Evolutionary conservation across 164 flowering plant species (phyloP), one percentile per base, ranked within the genome.

Genomic region (Piper longum): DNA sequence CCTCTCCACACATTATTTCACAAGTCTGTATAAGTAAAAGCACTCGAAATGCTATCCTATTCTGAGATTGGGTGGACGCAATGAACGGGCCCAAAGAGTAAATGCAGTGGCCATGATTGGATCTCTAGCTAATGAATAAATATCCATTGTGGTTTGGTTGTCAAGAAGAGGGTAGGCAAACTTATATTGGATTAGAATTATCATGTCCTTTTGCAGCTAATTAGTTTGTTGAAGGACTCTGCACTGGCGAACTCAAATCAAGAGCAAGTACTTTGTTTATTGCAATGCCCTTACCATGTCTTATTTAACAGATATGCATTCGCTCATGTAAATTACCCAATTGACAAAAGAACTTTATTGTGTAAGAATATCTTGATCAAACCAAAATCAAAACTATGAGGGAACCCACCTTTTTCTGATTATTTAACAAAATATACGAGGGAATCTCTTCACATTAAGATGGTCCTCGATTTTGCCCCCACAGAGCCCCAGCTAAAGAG

Each of bases 101-200:
- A 48, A 48, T 48, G 12, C 52, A 48, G 14, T 48, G 9, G 6
- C 52, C 52, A 2, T 12, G 52, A 5, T 12, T 64, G 56, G 67
- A 62, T 58, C 62, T 54, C 61, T 56, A 26, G 56, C 56, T 61
- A 12, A 41, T 36, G 48, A 48, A 52, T 65, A 39, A 57, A 57
- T 42, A 36, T 18, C 61, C 72, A 71, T 68, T 68, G 73, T 60
- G 72, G 71, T 79, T 66, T 71, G 43, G 56, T 48, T 80, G 83
- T 79, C 81, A 70, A 78, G 67, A 66, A 70, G 80, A 75, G 74
- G 71, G 81, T 82, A 67, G 65, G 83, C 85, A 79, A 71, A 74
- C 65, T 75, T 73, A 72, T 66, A 79, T 76, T 80, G 70, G 78
- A 76, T 74, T 51, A 64, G 62, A 69, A 72, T 36, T 59, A 62